These are phyloP conservation scores for Withania somnifera DNA, from an alignment of 305 asterid species.

Conservation along the genomic window DNA sequence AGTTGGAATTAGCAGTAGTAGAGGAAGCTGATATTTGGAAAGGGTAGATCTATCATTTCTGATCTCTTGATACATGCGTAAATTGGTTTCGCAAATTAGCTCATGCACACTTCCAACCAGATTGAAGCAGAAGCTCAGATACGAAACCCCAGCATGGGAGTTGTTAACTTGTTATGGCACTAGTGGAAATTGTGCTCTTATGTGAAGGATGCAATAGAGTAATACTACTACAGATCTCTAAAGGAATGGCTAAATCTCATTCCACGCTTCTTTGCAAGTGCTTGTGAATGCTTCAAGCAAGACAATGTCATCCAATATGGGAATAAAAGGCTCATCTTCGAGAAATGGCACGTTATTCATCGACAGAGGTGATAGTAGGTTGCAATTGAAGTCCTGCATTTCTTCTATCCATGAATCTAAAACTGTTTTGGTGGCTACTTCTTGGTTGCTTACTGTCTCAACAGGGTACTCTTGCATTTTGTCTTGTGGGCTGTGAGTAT, in stretches of 20 bases:
- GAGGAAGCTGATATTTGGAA: not conserved
- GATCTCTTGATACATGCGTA: slow-evolving; percentile 1
- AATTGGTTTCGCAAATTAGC: slow-evolving; percentile 8
- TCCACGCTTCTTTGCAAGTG: slow-evolving; percentile 3
- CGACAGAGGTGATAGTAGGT: not conserved
- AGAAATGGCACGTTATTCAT: slow-evolving; percentile 6
- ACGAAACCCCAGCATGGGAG: slow-evolving; percentile 5
- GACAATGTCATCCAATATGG: slow-evolving; percentile 21
- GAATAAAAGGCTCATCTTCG: slow-evolving; percentile 18
- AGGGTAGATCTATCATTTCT: not conserved
- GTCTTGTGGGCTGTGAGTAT: not conserved
- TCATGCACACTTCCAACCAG: not conserved
- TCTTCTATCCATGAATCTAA: slow-evolving; percentile 14
- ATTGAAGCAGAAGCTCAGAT: slow-evolving; percentile 4
- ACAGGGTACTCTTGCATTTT: not conserved
- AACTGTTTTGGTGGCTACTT: not conserved
- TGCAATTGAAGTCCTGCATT: slow-evolving; percentile 2
- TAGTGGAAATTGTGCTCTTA: not conserved
- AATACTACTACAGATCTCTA: not conserved
- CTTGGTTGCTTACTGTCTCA: not conserved
- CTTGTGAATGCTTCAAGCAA: slow-evolving; percentile 12
- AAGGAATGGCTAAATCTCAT: slow-evolving; percentile 10
- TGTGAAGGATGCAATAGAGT: not conserved
- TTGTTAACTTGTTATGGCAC: not conserved
- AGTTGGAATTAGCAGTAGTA: not conserved